phyloP scores from a whole-genome alignment of 352 stramenopile species.

The Globisporangium viniferum region DNA sequence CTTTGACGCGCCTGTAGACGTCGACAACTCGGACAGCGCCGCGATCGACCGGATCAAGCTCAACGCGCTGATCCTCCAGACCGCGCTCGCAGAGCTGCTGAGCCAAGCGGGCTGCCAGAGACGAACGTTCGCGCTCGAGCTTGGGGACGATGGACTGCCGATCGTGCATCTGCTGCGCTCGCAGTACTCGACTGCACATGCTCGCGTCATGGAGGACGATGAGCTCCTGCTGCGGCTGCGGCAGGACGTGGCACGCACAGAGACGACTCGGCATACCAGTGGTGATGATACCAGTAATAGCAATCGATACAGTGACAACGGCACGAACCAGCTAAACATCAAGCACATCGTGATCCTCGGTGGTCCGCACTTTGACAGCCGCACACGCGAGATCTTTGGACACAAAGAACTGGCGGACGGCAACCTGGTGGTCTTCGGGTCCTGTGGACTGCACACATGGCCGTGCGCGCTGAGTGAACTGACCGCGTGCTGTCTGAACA shows the following conservation, averaged over 20 bases:
- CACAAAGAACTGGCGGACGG: slow-evolving; percentile 54
- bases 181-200: slow-evolving; percentile 43
- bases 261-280: slow-evolving; percentile 12
- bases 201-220: slow-evolving; percentile 39
- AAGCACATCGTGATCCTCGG: slow-evolving; percentile 72
- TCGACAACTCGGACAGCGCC: slow-evolving; percentile 56
- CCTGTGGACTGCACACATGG: slow-evolving; percentile 66
- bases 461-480: slow-evolving; percentile 43
- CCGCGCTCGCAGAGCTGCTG: slow-evolving; percentile 53
- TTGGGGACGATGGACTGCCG: slow-evolving; percentile 46
- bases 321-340: slow-evolving; percentile 26
- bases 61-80: slow-evolving; percentile 56
- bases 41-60: slow-evolving; percentile 51
- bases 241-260: slow-evolving; percentile 37
- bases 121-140: slow-evolving; percentile 50
- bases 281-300: neutral
- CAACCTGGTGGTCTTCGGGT: slow-evolving; percentile 60
- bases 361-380: slow-evolving; percentile 48
- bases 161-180: slow-evolving; percentile 46
- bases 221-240: slow-evolving; percentile 47
- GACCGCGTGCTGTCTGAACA: slow-evolving; percentile 52
- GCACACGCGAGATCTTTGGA: slow-evolving; percentile 41
- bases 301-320: neutral
- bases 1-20: slow-evolving; percentile 48
- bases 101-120: slow-evolving; percentile 32